These are phyloP conservation scores for Iris macrosiphon DNA, from an alignment of 106 monocot species.

Conservation along the genomic window DNA sequence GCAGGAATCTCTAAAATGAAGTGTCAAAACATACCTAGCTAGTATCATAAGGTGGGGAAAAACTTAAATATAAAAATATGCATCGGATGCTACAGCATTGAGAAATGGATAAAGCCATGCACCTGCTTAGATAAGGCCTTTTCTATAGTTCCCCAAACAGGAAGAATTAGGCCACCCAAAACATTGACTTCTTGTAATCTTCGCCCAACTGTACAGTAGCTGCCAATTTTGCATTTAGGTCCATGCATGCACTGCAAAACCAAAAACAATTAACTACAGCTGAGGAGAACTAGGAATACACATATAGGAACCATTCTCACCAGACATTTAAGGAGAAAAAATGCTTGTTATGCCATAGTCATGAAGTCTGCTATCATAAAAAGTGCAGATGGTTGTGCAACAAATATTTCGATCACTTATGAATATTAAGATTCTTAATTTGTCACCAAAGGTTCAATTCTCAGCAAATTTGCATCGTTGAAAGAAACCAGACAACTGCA, in stretches of 20 bases:
- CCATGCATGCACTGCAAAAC: slow-evolving; percentile 99
- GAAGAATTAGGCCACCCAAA: slow-evolving; percentile 93
- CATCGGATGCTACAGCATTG: too few relatives aligned
- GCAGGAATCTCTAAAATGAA: too few relatives aligned
- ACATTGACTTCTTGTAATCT: slow-evolving; percentile 88
- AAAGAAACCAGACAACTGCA: too few relatives aligned
- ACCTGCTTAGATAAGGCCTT: slow-evolving; percentile 94
- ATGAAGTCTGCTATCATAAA: too few relatives aligned
- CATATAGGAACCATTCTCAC: not conserved
- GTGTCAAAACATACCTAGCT: too few relatives aligned
- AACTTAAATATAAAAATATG: too few relatives aligned
- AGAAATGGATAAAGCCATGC: not conserved
- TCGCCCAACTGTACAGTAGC: slow-evolving; percentile 92
- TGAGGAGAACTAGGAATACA: not conserved
- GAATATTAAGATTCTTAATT: too few relatives aligned
- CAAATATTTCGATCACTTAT: too few relatives aligned
- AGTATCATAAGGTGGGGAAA: too few relatives aligned
- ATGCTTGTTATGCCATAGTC: not conserved
- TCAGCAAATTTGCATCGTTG: too few relatives aligned
- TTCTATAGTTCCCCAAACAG: slow-evolving; percentile 94
- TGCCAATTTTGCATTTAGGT: slow-evolving; percentile 88
- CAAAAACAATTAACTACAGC: not conserved
- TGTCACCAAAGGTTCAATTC: too few relatives aligned
- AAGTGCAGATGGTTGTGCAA: too few relatives aligned
- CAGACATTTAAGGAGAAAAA: not conserved